Base-by-base conservation (phyloP, 2,329 filamentous ascomycete genomes). In the Fusarium sacchari region DNA sequence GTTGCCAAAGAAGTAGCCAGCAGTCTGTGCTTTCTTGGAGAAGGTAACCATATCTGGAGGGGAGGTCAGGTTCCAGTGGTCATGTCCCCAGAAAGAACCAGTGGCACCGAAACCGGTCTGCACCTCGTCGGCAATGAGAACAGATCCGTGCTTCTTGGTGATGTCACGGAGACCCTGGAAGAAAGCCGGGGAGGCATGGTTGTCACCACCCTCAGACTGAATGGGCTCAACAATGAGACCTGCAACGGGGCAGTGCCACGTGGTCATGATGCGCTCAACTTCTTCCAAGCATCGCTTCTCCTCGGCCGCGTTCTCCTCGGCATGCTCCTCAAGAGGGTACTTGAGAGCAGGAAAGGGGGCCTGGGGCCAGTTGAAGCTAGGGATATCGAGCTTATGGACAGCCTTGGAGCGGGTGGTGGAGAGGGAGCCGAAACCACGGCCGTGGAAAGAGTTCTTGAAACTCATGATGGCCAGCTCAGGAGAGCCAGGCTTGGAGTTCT, bases 1-100 rank as follows among this genome's bases (percentile, higher is more conserved):
- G 85, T 95, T 91, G 47, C 92, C 92, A 80, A 90, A 96, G 85
- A 93, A 96, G 86, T 94, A 96, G 7, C 93, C 93, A 18, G 93
- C 93, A 22, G 93, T 93, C 84, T 96, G 93, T 5, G 93, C 93
- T 85, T 96, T 96, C 88, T 96, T 96, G 75, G 89, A 92, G 85
- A 96, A 96, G 34, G 93, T 95, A n/a, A 96, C 93, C 84, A 96
- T 95, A 80, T 96, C 93, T 4, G 93, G 93, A 28, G 93, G 92
- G 17, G 89, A 85, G 44, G 85, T 78, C 47, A 95, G 86, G 79
- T 92, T 88, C 93, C 93, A 96, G 88, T 95, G 93, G 76, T 95
- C 93, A 82, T 96, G 93, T 20, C 92, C 93, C 93, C 93, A 96
- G 88, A 95, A 95, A 79, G 93, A 94, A 67, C 93, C 93, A 1